Evolutionary conservation across 2,329 filamentous ascomycete species (phyloP).

Genomic region (Colletotrichum musicola): DNA sequence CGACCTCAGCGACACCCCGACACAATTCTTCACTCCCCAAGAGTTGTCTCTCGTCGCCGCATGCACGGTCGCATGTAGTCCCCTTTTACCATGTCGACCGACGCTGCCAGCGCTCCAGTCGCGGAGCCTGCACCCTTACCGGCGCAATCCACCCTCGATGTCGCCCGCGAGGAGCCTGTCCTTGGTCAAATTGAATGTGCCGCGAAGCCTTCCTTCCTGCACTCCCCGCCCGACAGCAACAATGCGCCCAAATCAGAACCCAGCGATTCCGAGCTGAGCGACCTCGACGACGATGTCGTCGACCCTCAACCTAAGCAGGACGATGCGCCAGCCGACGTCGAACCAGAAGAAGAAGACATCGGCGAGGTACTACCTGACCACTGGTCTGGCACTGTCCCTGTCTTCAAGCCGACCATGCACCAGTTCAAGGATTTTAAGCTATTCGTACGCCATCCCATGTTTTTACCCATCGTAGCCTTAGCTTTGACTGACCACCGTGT

Average conservation of each 20-base stretch:
- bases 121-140: constrained; percentile 50
- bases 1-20: constrained; percentile 17
- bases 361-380: constrained; percentile 87
- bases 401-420: constrained; percentile 95
- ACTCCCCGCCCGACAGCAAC: constrained; percentile 75
- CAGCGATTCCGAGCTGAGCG: constrained; percentile 76
- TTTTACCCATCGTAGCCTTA: constrained; percentile 8
- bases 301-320: constrained; percentile 41
- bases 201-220: constrained; percentile 62
- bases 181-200: constrained; percentile 48
- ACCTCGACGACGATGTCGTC: constrained; percentile 69
- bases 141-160: constrained; percentile 41
- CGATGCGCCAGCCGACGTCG: constrained; percentile 43
- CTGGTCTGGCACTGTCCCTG: constrained; percentile 90
- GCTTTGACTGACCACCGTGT: constrained; percentile 45
- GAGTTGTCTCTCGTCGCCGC: constrained; percentile 15
- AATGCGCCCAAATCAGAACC: constrained; percentile 69
- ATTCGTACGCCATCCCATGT: constrained; percentile 72
- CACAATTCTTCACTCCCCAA: constrained; percentile 6
- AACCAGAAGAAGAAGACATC: constrained; percentile 63
- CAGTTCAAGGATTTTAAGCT: constrained; percentile 95
- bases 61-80: constrained; percentile 58
- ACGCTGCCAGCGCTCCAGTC: constrained; percentile 64
- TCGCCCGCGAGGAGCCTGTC: constrained; percentile 41
- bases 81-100: constrained; percentile 65